These are phyloP conservation scores for Chaetomium globosum DNA, from an alignment of 2,329 filamentous ascomycete species.

Conservation along the genomic window DNA sequence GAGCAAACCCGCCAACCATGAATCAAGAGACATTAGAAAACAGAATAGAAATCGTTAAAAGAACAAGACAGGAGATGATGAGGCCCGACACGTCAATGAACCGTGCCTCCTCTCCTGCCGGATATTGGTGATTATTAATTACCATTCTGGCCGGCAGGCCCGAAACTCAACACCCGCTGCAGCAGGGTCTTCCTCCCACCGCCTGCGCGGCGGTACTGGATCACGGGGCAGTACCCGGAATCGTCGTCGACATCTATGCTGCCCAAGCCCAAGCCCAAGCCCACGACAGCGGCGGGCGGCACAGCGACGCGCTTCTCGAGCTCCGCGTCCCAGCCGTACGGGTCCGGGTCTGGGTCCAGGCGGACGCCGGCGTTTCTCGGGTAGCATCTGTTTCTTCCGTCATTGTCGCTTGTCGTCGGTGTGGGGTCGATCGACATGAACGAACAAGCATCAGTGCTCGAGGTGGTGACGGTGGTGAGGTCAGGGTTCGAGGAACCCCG, in stretches of 20 bases:
- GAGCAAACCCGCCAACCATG: slow-evolving; percentile 1
- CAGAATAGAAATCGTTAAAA: not conserved
- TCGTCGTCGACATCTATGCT: not conserved
- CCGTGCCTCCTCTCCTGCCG: slow-evolving; percentile 1
- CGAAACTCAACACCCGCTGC: slow-evolving; percentile 37
- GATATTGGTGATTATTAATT: not conserved
- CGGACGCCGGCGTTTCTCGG: slow-evolving; percentile 26
- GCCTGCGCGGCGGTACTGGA: slow-evolving; percentile 39
- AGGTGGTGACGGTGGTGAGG: slow-evolving; percentile 20
- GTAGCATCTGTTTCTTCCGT: slow-evolving; percentile 20
- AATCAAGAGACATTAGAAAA: not conserved
- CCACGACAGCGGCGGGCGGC: not conserved
- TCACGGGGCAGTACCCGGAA: slow-evolving; percentile 31
- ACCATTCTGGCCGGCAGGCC: slow-evolving; percentile 7
- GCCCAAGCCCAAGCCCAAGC: not conserved
- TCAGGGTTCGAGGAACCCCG: slow-evolving; percentile 34
- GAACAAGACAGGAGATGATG: not conserved
- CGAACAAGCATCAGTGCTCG: slow-evolving; percentile 23
- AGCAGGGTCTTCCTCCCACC: slow-evolving; percentile 44
- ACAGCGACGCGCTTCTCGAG: slow-evolving; percentile 30
- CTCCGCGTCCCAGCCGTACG: slow-evolving; percentile 40
- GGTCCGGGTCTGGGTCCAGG: slow-evolving; percentile 30
- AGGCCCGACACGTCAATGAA: not conserved
- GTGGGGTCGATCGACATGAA: slow-evolving; percentile 28
- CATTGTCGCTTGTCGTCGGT: not conserved